Evolutionary conservation across 2,329 filamentous ascomycete species (phyloP).

Genomic region (Fusarium sp.): DNA sequence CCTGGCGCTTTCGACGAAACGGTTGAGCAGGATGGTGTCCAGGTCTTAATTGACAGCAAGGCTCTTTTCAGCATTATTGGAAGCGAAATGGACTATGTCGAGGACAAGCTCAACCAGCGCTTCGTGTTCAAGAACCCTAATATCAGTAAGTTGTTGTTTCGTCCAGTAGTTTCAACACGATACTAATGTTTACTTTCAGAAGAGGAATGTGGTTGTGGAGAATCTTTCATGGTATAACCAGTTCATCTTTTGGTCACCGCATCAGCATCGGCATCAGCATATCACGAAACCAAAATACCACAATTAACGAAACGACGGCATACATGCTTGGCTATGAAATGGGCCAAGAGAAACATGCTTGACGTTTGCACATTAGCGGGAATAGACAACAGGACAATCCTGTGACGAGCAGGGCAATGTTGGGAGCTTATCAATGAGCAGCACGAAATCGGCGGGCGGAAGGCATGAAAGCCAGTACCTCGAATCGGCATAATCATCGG

Average conservation of each 20-base stretch:
- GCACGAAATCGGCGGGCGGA: slow-evolving; percentile 15
- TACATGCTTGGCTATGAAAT: slow-evolving; percentile 18
- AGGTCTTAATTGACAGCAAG: slow-evolving; percentile 96
- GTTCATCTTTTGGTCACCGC: not conserved
- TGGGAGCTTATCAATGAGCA: slow-evolving; percentile 14
- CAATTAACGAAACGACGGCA: slow-evolving; percentile 27
- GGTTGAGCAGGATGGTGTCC: slow-evolving; percentile 95
- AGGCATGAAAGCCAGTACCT: slow-evolving; percentile 11
- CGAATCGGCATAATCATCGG: slow-evolving; percentile 40
- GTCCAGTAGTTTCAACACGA: not conserved
- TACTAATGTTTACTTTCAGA: slow-evolving; percentile 67
- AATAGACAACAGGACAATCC: not conserved
- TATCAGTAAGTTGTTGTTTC: slow-evolving; percentile 79
- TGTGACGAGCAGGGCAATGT: not conserved
- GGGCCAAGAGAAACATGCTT: not conserved
- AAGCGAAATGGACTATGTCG: slow-evolving; percentile 98
- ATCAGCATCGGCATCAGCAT: not conserved
- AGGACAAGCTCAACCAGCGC: slow-evolving; percentile 90
- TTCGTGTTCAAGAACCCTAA: slow-evolving; percentile 98
- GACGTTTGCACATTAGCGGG: not conserved
- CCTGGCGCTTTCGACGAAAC: slow-evolving; percentile 88
- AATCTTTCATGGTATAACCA: slow-evolving; percentile 86
- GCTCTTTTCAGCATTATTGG: slow-evolving; percentile 98
- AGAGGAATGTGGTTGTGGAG: slow-evolving; percentile 94
- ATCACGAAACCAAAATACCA: slow-evolving; percentile 2